Conservation (phyloP, 2,329 filamentous ascomycete species). For the Alternaria arbusti region DNA sequence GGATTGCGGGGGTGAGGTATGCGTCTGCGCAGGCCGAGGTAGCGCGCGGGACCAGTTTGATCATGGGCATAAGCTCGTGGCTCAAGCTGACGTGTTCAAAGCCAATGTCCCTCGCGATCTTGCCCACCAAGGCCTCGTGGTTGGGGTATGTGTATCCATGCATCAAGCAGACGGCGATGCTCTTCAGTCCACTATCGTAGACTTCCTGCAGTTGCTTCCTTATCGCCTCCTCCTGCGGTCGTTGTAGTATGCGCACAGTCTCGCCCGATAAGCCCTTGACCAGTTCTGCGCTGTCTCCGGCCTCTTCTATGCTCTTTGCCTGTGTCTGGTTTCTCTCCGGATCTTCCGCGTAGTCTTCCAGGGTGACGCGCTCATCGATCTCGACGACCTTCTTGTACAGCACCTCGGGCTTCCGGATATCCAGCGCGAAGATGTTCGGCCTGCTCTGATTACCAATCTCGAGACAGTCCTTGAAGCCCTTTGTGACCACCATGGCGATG, state of each 20-base stretch:
- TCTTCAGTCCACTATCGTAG: conserved; percentile 73
- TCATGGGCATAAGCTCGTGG: conserved; percentile 86
- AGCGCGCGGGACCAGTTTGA: conserved; percentile 77
- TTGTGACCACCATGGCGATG: conserved; percentile 85
- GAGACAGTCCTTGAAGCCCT: conserved; percentile 86
- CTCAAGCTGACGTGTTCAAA: conserved; percentile 83
- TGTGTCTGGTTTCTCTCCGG: conserved; percentile 69
- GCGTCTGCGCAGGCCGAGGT: conserved; percentile 81
- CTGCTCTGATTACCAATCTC: conserved; percentile 90
- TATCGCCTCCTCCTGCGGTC: conserved; percentile 65
- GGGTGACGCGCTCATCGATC: conserved; percentile 85
- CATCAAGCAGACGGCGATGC: conserved; percentile 89
- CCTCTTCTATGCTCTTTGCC: conserved; percentile 58
- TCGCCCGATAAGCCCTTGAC: conserved; percentile 77
- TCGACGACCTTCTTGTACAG: conserved; percentile 87
- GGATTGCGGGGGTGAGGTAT: conserved; percentile 79
- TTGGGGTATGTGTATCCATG: conserved; percentile 90
- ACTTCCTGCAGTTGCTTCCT: conserved; percentile 68
- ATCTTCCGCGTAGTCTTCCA: conserved; percentile 92
- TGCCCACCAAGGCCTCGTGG: conserved; percentile 80
- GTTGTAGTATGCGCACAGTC: conserved; percentile 71
- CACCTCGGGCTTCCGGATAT: conserved; percentile 85
- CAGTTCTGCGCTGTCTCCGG: conserved; percentile 58
- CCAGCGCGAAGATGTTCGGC: conserved; percentile 89
- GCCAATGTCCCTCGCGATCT: conserved; percentile 78